Evolutionary conservation across 1,284 basidiomycete genomes (phyloP), one percentile per base, ranked within the genome.

Genomic region (Ceratobasidium sp.): DNA sequence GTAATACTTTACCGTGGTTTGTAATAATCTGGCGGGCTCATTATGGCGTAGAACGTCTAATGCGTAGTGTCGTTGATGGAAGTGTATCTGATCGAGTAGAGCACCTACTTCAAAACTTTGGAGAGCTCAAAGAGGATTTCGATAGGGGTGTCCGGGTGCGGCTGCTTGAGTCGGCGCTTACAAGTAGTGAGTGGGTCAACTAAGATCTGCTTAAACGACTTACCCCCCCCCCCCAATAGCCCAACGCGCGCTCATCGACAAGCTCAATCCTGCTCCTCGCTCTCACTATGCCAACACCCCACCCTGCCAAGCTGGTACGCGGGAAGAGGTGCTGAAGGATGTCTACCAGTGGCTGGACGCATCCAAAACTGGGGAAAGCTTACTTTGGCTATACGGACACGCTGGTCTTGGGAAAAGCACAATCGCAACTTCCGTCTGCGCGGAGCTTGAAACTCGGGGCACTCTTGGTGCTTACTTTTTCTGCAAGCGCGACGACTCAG

Each of bases 391-490:
- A 15, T 50, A 78, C 71, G 79, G 79, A 8, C 63, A 77, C 24
- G 79, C 79, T 15, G 79, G 79, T 2, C 77, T 77, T 17, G 79
- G 79, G 3, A 80, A 80, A 53, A 73, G 78, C 11, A 75, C 78
- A 6, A 78, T 80, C 33, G 78, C 79, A 17, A 44, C 75, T 45
- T 79, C 80, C 1, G 57, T 80, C 2, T 78, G 79, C 15, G 56
- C 76, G 4, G 36, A 66, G 3, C 75, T 69, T n/a, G 31, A 60
- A 17, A 50, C 27, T 6, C 15, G 59, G 15, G 57, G 73, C 1
- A 36, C 24, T 2, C 81, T 82, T 1, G 81, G 79, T 3, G 82
- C 81, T 1, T 80, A 77, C 11, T 62, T 57, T 19, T 83, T 82
- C 77, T 83, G 80, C 57, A 80, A 81, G 4, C 77, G 81, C 0